Conservation (phyloP, 768 basidiomycete species). For the Lactifluus echinatus region DNA sequence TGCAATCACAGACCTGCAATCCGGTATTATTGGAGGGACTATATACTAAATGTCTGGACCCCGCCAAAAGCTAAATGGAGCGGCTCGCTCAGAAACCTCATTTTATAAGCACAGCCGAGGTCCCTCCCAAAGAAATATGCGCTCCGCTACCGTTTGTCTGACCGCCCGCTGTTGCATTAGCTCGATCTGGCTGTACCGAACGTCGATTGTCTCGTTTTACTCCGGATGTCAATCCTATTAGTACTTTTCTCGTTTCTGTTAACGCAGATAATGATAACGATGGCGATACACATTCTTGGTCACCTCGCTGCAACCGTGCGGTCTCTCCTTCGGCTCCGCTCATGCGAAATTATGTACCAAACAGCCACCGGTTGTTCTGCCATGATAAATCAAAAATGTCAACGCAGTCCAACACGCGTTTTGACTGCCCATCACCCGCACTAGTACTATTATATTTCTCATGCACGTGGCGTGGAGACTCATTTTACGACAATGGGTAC, state of each 20-base stretch:
- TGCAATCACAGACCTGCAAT: background rate
- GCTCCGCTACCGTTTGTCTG: background rate
- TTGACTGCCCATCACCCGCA: no score
- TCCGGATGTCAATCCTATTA: conserved; percentile 9
- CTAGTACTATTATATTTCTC: no score
- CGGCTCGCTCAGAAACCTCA: background rate
- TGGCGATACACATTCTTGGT: background rate
- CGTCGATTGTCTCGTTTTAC: background rate
- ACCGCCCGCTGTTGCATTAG: conserved; percentile 5
- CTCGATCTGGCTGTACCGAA: conserved; percentile 4
- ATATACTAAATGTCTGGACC: background rate
- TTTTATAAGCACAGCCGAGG: conserved; percentile 6
- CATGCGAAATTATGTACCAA: no score
- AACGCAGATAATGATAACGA: background rate
- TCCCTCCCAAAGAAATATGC: no score
- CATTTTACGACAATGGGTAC: no score
- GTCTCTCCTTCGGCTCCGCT: background rate
- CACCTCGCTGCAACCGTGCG: background rate
- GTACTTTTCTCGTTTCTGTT: background rate
- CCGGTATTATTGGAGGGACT: background rate
- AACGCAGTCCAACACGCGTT: no score
- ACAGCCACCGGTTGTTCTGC: no score
- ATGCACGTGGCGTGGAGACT: background rate
- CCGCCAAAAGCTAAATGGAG: background rate
- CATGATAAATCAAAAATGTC: no score